Percentiles rank a stretch among this genome's conserved stretches.
phyloP scores from a whole-genome alignment of 2,329 filamentous ascomycete genomes.

The Fusarium veterinarium region DNA sequence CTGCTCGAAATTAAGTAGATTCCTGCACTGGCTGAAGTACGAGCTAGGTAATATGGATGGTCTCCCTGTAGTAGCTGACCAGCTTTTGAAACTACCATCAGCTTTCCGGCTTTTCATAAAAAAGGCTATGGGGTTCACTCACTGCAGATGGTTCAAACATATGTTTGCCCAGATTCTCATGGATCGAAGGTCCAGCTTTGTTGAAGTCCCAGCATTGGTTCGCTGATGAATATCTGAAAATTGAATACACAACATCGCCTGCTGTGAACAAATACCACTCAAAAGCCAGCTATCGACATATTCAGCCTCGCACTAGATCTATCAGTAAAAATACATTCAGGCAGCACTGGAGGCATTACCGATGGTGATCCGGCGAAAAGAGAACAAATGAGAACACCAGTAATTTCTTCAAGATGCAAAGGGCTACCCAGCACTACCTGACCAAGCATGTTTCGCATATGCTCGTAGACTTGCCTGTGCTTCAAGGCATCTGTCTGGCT shows the following conservation, averaged over 20 bases:
- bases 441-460: constrained; percentile 52
- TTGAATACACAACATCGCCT: constrained; percentile 57
- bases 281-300: constrained; percentile 58
- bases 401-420: constrained; percentile 55
- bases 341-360: constrained; percentile 6
- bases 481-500: constrained; percentile 21
- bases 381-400: constrained; percentile 54
- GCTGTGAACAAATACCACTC: constrained; percentile 56
- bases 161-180: constrained; percentile 36
- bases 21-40: constrained; percentile 55
- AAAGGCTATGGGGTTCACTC: not conserved
- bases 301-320: constrained; percentile 42
- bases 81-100: constrained; percentile 41
- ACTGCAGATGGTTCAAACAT: constrained; percentile 35
- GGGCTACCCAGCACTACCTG: constrained; percentile 54
- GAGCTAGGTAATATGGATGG: constrained; percentile 52
- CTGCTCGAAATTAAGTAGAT: constrained; percentile 54
- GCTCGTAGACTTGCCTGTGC: constrained; percentile 54
- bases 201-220: constrained; percentile 48
- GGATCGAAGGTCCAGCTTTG: constrained; percentile 49
- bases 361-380: constrained; percentile 36
- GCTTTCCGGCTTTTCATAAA: not conserved
- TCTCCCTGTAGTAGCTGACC: constrained; percentile 55
- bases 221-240: constrained; percentile 55
- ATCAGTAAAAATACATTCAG: not conserved